phyloP scores from a whole-genome alignment of 2,329 filamentous ascomycete species.

The Aspergillus ruber region DNA sequence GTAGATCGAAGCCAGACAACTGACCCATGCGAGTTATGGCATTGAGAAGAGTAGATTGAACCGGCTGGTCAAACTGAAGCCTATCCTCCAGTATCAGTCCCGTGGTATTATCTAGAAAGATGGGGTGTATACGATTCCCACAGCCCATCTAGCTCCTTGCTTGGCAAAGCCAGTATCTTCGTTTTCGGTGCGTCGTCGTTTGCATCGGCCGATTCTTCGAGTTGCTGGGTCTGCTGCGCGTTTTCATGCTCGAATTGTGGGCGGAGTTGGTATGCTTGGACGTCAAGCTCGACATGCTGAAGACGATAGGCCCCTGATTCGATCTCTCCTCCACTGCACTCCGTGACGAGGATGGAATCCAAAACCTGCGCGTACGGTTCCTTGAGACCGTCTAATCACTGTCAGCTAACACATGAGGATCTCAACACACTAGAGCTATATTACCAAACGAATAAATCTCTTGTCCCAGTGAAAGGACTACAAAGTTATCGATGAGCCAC shows the following conservation, averaged over 20 bases:
- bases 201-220: slow-evolving; percentile 9
- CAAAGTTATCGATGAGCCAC: slow-evolving; percentile 31
- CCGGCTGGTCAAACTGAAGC: slow-evolving; percentile 38
- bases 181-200: slow-evolving; percentile 25
- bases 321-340: slow-evolving; percentile 27
- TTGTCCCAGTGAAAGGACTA: slow-evolving; percentile 28
- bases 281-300: slow-evolving; percentile 32
- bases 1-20: neutral
- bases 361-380: slow-evolving; percentile 20
- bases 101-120: neutral
- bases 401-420: neutral
- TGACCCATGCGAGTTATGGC: slow-evolving; percentile 35
- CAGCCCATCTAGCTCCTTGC: slow-evolving; percentile 32
- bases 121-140: slow-evolving; percentile 36
- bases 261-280: slow-evolving; percentile 38
- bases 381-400: slow-evolving; percentile 17
- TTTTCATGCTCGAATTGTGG: slow-evolving; percentile 14
- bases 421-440: no score
- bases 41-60: slow-evolving; percentile 37
- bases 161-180: slow-evolving; percentile 32
- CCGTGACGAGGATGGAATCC: slow-evolving; percentile 32
- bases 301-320: slow-evolving; percentile 23
- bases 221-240: slow-evolving; percentile 14
- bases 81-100: slow-evolving; percentile 9
- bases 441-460: slow-evolving; percentile 26